These are phyloP conservation scores for Aureobasidium zeae DNA, from an alignment of 2,329 filamentous ascomycete genomes.

Conservation along the genomic window DNA sequence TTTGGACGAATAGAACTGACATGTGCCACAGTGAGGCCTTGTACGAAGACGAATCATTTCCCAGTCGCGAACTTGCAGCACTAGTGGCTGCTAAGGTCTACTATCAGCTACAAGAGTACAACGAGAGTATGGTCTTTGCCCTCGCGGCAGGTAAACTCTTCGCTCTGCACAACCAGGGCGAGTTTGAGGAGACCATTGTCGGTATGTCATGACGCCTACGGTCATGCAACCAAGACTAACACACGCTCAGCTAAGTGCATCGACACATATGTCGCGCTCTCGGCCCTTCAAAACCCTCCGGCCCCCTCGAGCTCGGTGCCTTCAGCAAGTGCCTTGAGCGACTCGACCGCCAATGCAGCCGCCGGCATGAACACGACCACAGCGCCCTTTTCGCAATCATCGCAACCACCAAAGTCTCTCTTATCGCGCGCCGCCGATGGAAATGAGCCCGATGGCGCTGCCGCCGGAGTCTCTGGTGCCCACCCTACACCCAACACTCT, in stretches of 20 bases:
- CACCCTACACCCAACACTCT: conserved; percentile 55
- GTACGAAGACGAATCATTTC: conserved; percentile 92
- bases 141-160: conserved; percentile 91
- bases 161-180: conserved; percentile 79
- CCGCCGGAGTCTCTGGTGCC: conserved; percentile 44
- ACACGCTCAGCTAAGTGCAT: conserved; percentile 66
- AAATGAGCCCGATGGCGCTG: conserved; percentile 46
- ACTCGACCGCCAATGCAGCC: conserved; percentile 62
- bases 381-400: conserved; percentile 90
- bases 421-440: conserved; percentile 69
- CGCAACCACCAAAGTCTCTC: conserved; percentile 85
- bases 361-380: conserved; percentile 55
- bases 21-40: conserved; percentile 70
- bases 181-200: conserved; percentile 98
- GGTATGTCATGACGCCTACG: conserved; percentile 40
- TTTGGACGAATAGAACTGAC: no score
- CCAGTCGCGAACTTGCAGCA: conserved; percentile 86
- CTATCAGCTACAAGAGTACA: conserved; percentile 97
- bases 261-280: conserved; percentile 89
- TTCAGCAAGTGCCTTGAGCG: conserved; percentile 39
- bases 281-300: conserved; percentile 50
- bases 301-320: conserved; percentile 39
- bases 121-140: conserved; percentile 98
- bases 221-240: conserved; percentile 4
- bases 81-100: conserved; percentile 96